Evolutionary conservation across 2,329 filamentous ascomycete genomes (phyloP).

Genomic region (Diaporthe amygdali): DNA sequence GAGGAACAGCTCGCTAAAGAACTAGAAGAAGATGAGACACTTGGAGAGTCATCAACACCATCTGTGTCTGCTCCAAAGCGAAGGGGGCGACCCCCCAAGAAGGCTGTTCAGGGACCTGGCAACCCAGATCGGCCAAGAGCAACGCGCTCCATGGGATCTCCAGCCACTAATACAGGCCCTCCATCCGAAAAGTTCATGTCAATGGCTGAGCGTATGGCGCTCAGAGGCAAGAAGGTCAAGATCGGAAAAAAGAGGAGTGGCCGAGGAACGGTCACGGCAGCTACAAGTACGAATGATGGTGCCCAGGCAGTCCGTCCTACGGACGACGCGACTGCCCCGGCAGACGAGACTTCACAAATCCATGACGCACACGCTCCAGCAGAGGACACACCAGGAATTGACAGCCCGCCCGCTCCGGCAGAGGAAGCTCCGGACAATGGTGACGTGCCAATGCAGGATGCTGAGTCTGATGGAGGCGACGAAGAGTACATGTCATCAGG

Average conservation of each 20-base stretch:
- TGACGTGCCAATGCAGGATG: conserved; percentile 19
- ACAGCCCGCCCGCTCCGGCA: not conserved
- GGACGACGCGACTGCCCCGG: not conserved
- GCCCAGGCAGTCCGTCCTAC: not conserved
- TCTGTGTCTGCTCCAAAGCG: conserved; percentile 27
- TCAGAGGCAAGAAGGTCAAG: conserved; percentile 58
- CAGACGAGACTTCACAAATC: not conserved
- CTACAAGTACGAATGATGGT: not conserved
- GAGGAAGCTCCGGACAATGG: not conserved
- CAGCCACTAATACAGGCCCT: conserved; percentile 13
- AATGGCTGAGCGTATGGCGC: conserved; percentile 62
- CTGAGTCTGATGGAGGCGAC: conserved; percentile 27
- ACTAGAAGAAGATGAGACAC: conserved; percentile 29
- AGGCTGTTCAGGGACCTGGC: conserved; percentile 19
- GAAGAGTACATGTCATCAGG: conserved; percentile 31
- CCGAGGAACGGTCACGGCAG: not conserved
- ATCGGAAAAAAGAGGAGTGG: conserved; percentile 46
- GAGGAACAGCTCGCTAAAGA: conserved; percentile 41
- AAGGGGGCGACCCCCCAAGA: conserved; percentile 40
- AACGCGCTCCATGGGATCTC: not conserved
- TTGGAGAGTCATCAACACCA: not conserved
- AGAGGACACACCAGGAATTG: not conserved
- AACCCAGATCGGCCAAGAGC: not conserved
- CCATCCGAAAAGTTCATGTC: conserved; percentile 50
- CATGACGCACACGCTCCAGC: not conserved